Evolutionary conservation across 2,329 filamentous ascomycete species (phyloP), one percentile per base, ranked within the genome.

Genomic region (Microcyclospora tardicrescens): DNA sequence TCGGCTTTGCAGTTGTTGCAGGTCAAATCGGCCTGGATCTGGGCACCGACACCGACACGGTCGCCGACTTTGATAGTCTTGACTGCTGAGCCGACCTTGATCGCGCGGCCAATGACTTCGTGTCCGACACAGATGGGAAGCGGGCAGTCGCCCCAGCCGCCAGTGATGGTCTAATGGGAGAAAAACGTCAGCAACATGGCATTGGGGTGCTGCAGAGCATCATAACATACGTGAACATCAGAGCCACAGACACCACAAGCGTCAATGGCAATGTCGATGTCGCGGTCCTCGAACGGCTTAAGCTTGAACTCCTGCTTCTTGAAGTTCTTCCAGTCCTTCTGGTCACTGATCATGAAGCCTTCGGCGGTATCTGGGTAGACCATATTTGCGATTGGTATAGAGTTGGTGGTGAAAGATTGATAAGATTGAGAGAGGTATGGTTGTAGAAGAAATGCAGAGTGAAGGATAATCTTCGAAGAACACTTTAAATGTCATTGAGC

Each of bases 261-360:
- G 49, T 86, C 78, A 53, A 94, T 80, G 68, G 87, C 81, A 63
- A 94, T 75, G 58, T 93, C 85, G 52, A 94, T 76, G 57, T 94
- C 85, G 61, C 84, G 73, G 58, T 87, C 83, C 48, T 80, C 84
- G 58, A 93, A 93, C 13, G 82, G 81, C 67, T 93, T 91, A 42
- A 87, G 77, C 51, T 78, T 73, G 67, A 84, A 85, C 67, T 87
- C 50, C 30, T 50, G 41, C 46, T 52, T 55, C 51, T 69, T 66
- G 59, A 77, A 77, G 14, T 66, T 60, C 45, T 63, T 70, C 64
- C 69, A 76, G 56, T 80, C 77, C 64, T 84, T 81, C 52, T 65
- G 62, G 55, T 66, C 62, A 31, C 63, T 59, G 53, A 69, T 58
- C 50, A 64, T 55, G 50, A 69, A 70, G 38, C 66, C 66, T 52